Conservation (phyloP, 495 filamentous ascomycete genomes). For the Penicillium desertorum region DNA sequence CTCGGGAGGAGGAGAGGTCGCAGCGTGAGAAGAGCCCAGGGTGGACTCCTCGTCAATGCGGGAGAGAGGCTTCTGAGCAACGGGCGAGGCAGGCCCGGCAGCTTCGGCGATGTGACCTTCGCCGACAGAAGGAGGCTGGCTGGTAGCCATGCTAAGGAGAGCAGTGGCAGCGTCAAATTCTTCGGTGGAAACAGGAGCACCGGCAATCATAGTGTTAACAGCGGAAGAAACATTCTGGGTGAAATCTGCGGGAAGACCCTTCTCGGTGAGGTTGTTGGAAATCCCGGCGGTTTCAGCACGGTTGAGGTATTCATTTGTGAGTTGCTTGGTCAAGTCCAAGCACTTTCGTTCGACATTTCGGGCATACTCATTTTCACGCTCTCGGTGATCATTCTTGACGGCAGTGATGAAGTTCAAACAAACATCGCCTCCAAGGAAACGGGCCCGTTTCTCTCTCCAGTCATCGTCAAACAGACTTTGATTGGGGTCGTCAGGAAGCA, state of each 20-base stretch:
- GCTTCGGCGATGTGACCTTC: not conserved
- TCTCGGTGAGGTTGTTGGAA: not conserved
- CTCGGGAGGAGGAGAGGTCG: slow-evolving; percentile 1
- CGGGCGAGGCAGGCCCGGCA: slow-evolving; percentile 4
- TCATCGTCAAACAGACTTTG: slow-evolving; percentile 25
- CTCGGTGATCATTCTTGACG: slow-evolving; percentile 15
- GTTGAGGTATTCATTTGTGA: slow-evolving; percentile 11
- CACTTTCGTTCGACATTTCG: slow-evolving; percentile 10
- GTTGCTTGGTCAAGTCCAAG: slow-evolving; percentile 10
- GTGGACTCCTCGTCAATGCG: slow-evolving; percentile 8
- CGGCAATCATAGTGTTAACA: slow-evolving; percentile 5
- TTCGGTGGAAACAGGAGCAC: slow-evolving; percentile 1
- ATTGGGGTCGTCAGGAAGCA: slow-evolving; percentile 14
- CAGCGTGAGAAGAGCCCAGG: slow-evolving; percentile 9
- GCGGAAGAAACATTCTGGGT: not conserved
- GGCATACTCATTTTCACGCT: slow-evolving; percentile 6
- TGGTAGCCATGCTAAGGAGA: slow-evolving; percentile 14
- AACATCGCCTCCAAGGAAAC: slow-evolving; percentile 21
- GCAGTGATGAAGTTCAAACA: slow-evolving; percentile 24
- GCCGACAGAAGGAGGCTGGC: not conserved
- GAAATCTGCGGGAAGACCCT: slow-evolving; percentile 1
- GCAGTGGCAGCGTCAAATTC: slow-evolving; percentile 21
- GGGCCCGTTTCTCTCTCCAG: slow-evolving; percentile 19
- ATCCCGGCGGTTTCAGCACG: not conserved
- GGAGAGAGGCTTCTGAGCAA: slow-evolving; percentile 8